Evolutionary conservation across 1,139 yeast species (phyloP).

Genomic region (Diutina ranongensis): DNA sequence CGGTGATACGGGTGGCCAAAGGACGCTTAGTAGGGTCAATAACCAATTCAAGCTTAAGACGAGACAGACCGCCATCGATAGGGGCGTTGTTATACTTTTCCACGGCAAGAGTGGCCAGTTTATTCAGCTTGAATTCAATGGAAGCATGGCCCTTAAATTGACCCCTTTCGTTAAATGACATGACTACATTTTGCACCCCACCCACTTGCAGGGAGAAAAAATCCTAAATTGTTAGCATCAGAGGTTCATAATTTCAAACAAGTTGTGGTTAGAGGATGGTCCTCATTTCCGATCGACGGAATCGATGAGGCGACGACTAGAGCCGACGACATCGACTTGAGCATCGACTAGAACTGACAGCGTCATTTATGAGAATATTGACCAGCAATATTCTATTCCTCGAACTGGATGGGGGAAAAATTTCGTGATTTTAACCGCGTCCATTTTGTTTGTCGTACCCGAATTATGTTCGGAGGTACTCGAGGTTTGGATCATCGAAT

Average conservation of each 20-base stretch:
- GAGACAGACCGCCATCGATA: slow-evolving; percentile 76
- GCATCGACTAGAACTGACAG: no score
- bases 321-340: no score
- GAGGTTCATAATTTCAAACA: no score
- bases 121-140: slow-evolving; percentile 57
- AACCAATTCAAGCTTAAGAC: slow-evolving; percentile 73
- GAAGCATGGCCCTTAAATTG: slow-evolving; percentile 89
- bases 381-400: no score
- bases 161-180: slow-evolving; percentile 81
- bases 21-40: slow-evolving; percentile 79
- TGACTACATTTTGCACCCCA: slow-evolving; percentile 59
- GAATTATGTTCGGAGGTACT: no score
- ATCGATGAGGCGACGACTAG: no score
- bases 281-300: no score
- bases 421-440: no score
- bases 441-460: no score
- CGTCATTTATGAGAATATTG: no score
- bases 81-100: slow-evolving; percentile 86
- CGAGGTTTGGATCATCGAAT: neutral
- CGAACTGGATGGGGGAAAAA: no score
- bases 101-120: slow-evolving; percentile 63
- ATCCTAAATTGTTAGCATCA: slow-evolving; percentile 41
- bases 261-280: no score
- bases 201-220: slow-evolving; percentile 86
- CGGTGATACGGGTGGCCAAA: slow-evolving; percentile 57